Conservation (phyloP, 2,329 filamentous ascomycete species). For the Pestalotiopsis sp. region DNA sequence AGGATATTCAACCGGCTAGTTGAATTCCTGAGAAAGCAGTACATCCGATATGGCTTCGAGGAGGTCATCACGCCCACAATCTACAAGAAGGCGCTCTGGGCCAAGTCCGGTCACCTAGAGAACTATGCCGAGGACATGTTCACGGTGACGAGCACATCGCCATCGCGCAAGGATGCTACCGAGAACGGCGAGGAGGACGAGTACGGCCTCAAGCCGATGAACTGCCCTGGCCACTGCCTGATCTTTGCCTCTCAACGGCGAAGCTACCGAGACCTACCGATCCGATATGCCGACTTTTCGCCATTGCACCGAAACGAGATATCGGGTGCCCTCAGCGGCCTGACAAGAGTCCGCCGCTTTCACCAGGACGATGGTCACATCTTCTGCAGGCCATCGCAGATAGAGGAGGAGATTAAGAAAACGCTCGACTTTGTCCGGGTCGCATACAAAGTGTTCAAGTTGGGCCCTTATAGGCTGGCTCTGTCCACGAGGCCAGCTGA, state of each 20-base stretch:
- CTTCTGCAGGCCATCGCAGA: slow-evolving; percentile 69
- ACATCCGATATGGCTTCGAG: slow-evolving; percentile 81
- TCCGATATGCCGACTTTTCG: slow-evolving; percentile 94
- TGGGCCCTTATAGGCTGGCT: slow-evolving; percentile 75
- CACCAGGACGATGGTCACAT: slow-evolving; percentile 97
- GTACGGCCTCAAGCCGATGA: slow-evolving; percentile 89
- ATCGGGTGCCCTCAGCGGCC: slow-evolving; percentile 85
- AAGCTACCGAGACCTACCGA: slow-evolving; percentile 87
- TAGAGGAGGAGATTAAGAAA: slow-evolving; percentile 64
- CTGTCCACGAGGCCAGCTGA: slow-evolving; percentile 78
- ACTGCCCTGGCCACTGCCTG: slow-evolving; percentile 92
- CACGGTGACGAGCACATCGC: slow-evolving; percentile 66
- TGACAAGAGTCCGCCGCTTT: slow-evolving; percentile 92
- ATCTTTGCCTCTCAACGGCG: slow-evolving; percentile 83
- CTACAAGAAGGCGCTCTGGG: slow-evolving; percentile 87
- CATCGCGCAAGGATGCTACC: slow-evolving; percentile 37
- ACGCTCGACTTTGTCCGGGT: slow-evolving; percentile 47
- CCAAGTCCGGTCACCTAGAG: slow-evolving; percentile 82
- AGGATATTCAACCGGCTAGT: slow-evolving; percentile 84
- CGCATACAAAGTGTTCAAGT: slow-evolving; percentile 61
- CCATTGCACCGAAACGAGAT: slow-evolving; percentile 95
- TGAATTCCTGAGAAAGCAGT: slow-evolving; percentile 81
- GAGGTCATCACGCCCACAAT: slow-evolving; percentile 90
- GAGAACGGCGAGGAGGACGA: slow-evolving; percentile 33
- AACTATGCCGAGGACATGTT: slow-evolving; percentile 96